Evolutionary conservation across 2,329 filamentous ascomycete species (phyloP).

Genomic region (Colletotrichum lindemuthianum): DNA sequence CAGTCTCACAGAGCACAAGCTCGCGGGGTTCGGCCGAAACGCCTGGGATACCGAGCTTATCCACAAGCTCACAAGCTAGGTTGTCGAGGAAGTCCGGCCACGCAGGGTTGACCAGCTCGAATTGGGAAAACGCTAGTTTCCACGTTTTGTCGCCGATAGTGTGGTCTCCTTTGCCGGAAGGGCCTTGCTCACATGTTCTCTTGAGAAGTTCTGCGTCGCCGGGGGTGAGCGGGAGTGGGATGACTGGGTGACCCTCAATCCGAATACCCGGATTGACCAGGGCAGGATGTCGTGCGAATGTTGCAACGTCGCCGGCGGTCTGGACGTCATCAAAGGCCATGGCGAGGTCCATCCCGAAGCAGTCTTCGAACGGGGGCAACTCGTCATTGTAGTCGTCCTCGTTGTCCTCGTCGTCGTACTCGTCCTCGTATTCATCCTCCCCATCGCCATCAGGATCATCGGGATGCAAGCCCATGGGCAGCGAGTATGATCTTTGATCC

Average conservation of each 20-base stretch:
- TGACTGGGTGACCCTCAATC: constrained; percentile 36
- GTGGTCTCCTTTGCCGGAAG: constrained; percentile 49
- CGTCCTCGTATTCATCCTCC: too few relatives aligned
- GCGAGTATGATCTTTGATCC: too few relatives aligned
- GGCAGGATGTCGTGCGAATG: constrained; percentile 20
- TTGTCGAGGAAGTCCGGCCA: constrained; percentile 45
- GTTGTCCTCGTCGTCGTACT: too few relatives aligned
- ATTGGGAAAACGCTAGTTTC: constrained; percentile 49
- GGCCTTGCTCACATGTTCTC: constrained; percentile 41
- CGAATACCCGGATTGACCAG: constrained; percentile 42
- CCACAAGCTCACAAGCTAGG: constrained; percentile 25
- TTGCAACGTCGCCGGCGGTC: constrained; percentile 35
- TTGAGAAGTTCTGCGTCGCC: constrained; percentile 42
- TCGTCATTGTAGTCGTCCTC: too few relatives aligned
- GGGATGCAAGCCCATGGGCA: too few relatives aligned
- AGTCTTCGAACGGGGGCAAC: too few relatives aligned
- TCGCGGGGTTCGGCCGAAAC: constrained; percentile 50
- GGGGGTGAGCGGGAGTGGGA: constrained; percentile 41
- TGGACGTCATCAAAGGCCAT: constrained; percentile 25
- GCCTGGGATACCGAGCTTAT: constrained; percentile 42
- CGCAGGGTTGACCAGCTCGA: constrained; percentile 47
- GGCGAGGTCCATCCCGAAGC: too few relatives aligned
- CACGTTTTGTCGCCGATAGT: constrained; percentile 53
- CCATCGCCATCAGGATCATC: too few relatives aligned
- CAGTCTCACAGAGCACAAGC: constrained; percentile 56